Evolutionary conservation across 176 grass and related monocot genomes (phyloP).

Genomic region (Ensete glaucum): DNA sequence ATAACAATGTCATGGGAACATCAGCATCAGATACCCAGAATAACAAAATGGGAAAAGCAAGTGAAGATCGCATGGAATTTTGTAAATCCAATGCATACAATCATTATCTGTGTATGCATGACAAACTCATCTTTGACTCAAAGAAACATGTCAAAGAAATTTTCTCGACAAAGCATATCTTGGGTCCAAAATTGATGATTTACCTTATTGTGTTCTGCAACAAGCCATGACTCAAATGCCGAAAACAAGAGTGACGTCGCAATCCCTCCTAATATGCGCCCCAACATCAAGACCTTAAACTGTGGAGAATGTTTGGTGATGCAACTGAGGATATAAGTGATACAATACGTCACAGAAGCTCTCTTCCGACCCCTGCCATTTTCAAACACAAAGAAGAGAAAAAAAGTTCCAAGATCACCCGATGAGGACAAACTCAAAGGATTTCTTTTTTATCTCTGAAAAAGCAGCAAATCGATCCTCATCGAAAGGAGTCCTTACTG

Average conservation of each 20-base stretch:
- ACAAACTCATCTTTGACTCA: not conserved
- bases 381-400: not conserved
- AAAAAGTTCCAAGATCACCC: too few species aligned
- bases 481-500: not conserved
- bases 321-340: slow-evolving; percentile 19
- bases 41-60: too few species aligned
- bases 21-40: too few species aligned
- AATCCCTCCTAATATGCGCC: slow-evolving; percentile 16
- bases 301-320: slow-evolving; percentile 19
- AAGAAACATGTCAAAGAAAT: not conserved
- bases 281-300: slow-evolving; percentile 17
- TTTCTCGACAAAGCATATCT: not conserved
- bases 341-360: slow-evolving; percentile 14
- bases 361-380: slow-evolving; percentile 16
- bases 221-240: slow-evolving; percentile 23
- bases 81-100: too few species aligned
- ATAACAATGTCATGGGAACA: too few species aligned
- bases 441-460: too few species aligned
- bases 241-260: slow-evolving; percentile 18
- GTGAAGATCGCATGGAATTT: too few species aligned
- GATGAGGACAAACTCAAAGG: too few species aligned
- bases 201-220: slow-evolving; percentile 23
- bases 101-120: too few species aligned
- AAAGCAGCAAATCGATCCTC: too few species aligned
- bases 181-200: not conserved